A percentile compares a stretch with the other conserved stretches of the same genome.
These are phyloP conservation scores for Diaporthe citrichinensis DNA, from an alignment of 2,329 filamentous ascomycete genomes.

Conservation along the genomic window DNA sequence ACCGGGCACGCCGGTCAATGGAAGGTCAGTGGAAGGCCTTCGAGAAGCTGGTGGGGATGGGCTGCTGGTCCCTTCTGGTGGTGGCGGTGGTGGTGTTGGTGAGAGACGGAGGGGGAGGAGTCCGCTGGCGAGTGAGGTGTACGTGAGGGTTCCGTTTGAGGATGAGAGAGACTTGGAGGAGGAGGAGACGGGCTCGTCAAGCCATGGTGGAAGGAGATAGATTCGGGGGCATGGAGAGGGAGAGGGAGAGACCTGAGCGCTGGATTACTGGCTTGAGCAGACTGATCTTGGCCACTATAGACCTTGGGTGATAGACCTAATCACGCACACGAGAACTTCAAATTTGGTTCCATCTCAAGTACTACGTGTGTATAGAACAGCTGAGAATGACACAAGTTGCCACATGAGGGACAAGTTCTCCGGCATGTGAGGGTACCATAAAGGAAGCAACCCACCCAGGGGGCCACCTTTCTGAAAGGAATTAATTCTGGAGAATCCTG, in stretches of 20 bases:
- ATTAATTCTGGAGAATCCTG: background rate
- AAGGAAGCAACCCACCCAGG: background rate
- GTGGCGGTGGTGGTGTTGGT: background rate
- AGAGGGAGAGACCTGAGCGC: background rate
- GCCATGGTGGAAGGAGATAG: background rate
- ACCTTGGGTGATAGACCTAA: background rate
- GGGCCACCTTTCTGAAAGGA: no score
- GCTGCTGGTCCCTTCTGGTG: conserved; percentile 23
- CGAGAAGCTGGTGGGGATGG: background rate
- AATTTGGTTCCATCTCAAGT: background rate
- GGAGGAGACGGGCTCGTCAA: conserved; percentile 13
- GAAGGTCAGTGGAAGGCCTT: background rate
- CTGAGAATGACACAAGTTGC: no score
- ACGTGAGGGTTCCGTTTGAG: conserved; percentile 36
- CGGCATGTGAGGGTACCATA: no score
- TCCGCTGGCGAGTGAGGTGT: conserved; percentile 30
- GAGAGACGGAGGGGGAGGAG: conserved; percentile 31
- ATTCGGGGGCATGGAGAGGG: background rate
- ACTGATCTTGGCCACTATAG: background rate
- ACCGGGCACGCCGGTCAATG: conserved; percentile 39
- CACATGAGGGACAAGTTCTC: no score
- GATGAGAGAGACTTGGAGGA: conserved; percentile 36
- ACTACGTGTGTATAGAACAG: background rate
- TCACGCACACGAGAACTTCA: background rate
- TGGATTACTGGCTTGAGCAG: background rate